phyloP scores from a whole-genome alignment of 495 filamentous ascomycete species.

The Trypethelium eluteriae region DNA sequence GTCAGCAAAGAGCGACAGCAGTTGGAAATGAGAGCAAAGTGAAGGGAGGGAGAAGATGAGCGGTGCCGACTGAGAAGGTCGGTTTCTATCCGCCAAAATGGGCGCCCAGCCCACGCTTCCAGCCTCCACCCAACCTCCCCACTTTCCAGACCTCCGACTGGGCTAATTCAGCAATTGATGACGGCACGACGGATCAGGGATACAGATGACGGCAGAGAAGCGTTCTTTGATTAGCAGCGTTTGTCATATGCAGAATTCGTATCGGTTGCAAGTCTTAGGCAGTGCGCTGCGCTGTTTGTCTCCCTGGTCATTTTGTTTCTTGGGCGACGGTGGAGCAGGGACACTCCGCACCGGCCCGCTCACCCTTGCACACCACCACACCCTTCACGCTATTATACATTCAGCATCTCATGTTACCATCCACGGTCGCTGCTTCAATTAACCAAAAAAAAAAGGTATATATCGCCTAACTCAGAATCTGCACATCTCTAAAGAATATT shows the following conservation, averaged over 20 bases:
- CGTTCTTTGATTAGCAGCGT: not conserved
- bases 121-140: slow-evolving; percentile 2
- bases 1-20: slow-evolving; percentile 11
- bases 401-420: not conserved
- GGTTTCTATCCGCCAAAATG: slow-evolving; percentile 8
- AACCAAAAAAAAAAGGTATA: no score
- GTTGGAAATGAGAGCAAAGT: not conserved
- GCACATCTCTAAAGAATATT: no score
- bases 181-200: not conserved
- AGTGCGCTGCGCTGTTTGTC: not conserved
- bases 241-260: not conserved
- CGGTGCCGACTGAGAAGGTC: slow-evolving; percentile 3
- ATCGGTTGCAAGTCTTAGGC: not conserved
- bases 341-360: not conserved
- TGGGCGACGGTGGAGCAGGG: not conserved
- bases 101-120: slow-evolving; percentile 11
- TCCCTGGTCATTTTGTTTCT: slow-evolving; percentile 3
- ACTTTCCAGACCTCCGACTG: not conserved
- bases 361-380: not conserved
- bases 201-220: not conserved
- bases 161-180: not conserved
- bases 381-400: not conserved
- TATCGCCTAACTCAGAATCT: not conserved
- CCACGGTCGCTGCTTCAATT: no score
- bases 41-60: not conserved